Conservation (phyloP, 1,139 yeast species). For the Nakaseomyces uthaithaninus region DNA sequence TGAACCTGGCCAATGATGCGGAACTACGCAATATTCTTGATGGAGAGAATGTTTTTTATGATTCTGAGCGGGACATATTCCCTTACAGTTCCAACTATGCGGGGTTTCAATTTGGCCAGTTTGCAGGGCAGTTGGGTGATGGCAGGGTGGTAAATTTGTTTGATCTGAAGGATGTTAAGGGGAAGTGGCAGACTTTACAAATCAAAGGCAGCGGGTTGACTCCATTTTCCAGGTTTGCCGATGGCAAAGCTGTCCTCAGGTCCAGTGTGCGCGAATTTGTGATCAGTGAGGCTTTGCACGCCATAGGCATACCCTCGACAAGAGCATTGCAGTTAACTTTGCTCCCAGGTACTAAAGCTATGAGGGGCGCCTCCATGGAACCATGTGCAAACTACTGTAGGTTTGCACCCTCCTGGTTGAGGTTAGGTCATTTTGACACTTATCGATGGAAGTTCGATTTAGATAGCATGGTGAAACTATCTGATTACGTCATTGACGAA, state of each 20-base stretch:
- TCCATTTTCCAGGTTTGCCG: conserved; percentile 90
- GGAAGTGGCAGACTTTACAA: conserved; percentile 42
- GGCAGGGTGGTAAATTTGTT: conserved; percentile 83
- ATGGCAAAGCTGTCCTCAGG: conserved; percentile 87
- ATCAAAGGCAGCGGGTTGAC: conserved; percentile 88
- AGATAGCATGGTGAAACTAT: conserved; percentile 48
- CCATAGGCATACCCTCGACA: conserved; percentile 80
- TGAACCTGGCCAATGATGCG: conserved; percentile 40
- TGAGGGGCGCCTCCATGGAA: conserved; percentile 53
- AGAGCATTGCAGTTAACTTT: conserved; percentile 68
- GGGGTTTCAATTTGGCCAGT: conserved; percentile 92
- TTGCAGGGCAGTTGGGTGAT: conserved; percentile 97
- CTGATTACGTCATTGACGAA: conserved; percentile 67
- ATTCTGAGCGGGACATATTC: conserved; percentile 39
- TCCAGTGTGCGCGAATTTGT: conserved; percentile 84
- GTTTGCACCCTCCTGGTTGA: conserved; percentile 78
- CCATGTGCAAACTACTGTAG: conserved; percentile 80
- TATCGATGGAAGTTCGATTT: conserved; percentile 70
- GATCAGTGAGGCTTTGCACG: conserved; percentile 72
- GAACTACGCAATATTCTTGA: conserved; percentile 51
- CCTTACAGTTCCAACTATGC: conserved; percentile 93
- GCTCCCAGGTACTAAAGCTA: conserved; percentile 71
- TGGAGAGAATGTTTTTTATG: conserved; percentile 45
- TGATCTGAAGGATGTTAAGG: conserved; percentile 44
- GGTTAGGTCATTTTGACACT: conserved; percentile 86